A percentile compares a stretch with the other conserved stretches of the same genome.
Evolutionary conservation across 164 flowering plant genomes (phyloP).

Genomic region (Dillenia turbinata): DNA sequence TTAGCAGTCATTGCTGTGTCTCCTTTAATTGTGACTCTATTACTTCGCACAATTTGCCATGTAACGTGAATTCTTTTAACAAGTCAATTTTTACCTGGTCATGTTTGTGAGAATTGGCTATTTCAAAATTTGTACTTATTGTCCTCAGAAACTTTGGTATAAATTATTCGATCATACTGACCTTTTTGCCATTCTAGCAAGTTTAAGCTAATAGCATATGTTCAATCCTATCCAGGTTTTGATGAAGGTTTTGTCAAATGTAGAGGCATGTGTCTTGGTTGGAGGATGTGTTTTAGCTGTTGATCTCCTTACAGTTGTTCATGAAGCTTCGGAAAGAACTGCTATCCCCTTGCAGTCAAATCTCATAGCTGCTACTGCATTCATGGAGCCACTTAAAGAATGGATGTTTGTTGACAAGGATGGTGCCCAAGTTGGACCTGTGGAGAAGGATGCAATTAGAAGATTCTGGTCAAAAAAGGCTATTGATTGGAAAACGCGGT

Average conservation of each 20-base stretch:
- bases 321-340: slow-evolving; percentile 95
- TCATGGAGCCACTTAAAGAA: slow-evolving; percentile 96
- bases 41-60: too few species aligned
- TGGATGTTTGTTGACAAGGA: slow-evolving; percentile 88
- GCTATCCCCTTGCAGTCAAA: slow-evolving; percentile 97
- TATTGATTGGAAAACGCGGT: slow-evolving; percentile 89
- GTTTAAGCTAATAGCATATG: background rate
- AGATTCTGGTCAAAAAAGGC: slow-evolving; percentile 91
- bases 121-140: too few species aligned
- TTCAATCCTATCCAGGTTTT: slow-evolving; percentile 49
- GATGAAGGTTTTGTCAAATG: slow-evolving; percentile 85
- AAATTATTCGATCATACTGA: too few species aligned
- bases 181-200: too few species aligned
- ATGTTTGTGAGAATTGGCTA: too few species aligned
- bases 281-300: slow-evolving; percentile 98
- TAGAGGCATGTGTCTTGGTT: slow-evolving; percentile 95
- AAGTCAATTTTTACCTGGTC: too few species aligned
- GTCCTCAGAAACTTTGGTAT: too few species aligned
- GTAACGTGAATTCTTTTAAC: too few species aligned
- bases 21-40: too few species aligned
- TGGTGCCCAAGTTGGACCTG: slow-evolving; percentile 82
- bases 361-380: slow-evolving; percentile 93
- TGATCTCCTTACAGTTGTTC: slow-evolving; percentile 85
- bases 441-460: slow-evolving; percentile 96
- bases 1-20: too few species aligned